Base-by-base conservation (phyloP, 179 eudicot species). In the Carnegiea gigantea region DNA sequence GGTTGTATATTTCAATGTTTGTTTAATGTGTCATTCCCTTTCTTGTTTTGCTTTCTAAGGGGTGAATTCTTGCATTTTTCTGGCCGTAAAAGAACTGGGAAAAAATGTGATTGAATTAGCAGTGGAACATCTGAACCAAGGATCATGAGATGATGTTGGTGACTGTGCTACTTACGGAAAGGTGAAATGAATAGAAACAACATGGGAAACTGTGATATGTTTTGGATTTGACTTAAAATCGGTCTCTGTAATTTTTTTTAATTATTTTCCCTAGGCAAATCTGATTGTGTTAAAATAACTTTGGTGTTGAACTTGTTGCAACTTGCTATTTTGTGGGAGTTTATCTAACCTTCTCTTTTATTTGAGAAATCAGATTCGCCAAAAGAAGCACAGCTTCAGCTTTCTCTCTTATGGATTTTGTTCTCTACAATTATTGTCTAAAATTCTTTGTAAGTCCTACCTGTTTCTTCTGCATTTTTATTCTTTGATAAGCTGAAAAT, bases 351-450 rank as follows among this genome's bases (percentile, higher is more conserved):
- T 54, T 82, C 44, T 83, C 65, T 81, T 77, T 51, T 85, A 83
- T 83, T 80, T 83, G 86, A 82, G 84, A 82, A 81, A 76, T 86
- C 89, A 86, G 86, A 86, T 86, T 78, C 85, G 24, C 48, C 82
- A 79, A 80, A 86, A 86, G 89, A 89, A 87, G 80, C 83, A 83
- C 87, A 80, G 83, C 88, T 73, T 83, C 85, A 76, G 84, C 87
- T 72, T 76, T 83, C 78, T 73, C 89, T 49, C 87, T 80, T 81
- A 40, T 80, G 87, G 87, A 82, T 82, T 84, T 83, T 85, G 84
- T 80, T 82, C 86, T 62, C 79, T 80, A 57, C 84, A 84, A 78
- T 82, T 80, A 71, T 85, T 85, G 40, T 70, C 76, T 88, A 82
- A 83, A 75, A 6, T 84, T 82, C 83, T 80, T 86, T 53, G 86